Evolutionary conservation across 257 asterid species (phyloP).

Genomic region (Scutellaria minor): DNA sequence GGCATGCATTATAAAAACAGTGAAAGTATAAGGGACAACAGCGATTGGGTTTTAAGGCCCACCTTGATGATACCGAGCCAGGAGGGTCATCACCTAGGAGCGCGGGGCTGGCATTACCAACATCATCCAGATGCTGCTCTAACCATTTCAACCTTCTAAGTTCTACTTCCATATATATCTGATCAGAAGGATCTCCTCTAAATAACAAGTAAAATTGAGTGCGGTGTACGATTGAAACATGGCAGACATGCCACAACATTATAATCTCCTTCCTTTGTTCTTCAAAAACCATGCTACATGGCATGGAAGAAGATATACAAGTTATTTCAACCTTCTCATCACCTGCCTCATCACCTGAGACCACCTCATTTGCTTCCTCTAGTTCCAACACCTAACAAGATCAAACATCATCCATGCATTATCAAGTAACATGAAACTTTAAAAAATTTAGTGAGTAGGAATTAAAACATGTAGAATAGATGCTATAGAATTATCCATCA

Average conservation of each 20-base stretch:
- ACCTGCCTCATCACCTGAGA: slow-evolving; percentile 46
- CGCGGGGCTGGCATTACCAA: slow-evolving; percentile 98
- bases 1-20: no score
- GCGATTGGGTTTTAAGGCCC: not conserved
- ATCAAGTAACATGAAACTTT: not conserved
- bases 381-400: slow-evolving; percentile 74
- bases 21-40: no score
- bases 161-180: slow-evolving; percentile 94
- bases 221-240: slow-evolving; percentile 86
- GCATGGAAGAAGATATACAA: slow-evolving; percentile 58
- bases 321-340: slow-evolving; percentile 49
- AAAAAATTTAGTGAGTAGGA: no score
- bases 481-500: slow-evolving; percentile 8
- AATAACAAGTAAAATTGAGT: slow-evolving; percentile 85
- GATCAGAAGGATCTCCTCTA: slow-evolving; percentile 82
- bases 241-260: slow-evolving; percentile 98
- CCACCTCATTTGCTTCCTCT: slow-evolving; percentile 79
- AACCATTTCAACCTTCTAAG: slow-evolving; percentile 85
- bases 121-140: slow-evolving; percentile 87
- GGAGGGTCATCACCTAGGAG: slow-evolving; percentile 95
- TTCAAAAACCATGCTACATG: slow-evolving; percentile 74
- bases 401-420: slow-evolving; percentile 11
- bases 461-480: no score
- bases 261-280: slow-evolving; percentile 83
- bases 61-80: slow-evolving; percentile 88